Evolutionary conservation across 208 protist species (phyloP), one percentile per base, ranked within the genome.

Genomic region (Wallacemonas sp.): DNA sequence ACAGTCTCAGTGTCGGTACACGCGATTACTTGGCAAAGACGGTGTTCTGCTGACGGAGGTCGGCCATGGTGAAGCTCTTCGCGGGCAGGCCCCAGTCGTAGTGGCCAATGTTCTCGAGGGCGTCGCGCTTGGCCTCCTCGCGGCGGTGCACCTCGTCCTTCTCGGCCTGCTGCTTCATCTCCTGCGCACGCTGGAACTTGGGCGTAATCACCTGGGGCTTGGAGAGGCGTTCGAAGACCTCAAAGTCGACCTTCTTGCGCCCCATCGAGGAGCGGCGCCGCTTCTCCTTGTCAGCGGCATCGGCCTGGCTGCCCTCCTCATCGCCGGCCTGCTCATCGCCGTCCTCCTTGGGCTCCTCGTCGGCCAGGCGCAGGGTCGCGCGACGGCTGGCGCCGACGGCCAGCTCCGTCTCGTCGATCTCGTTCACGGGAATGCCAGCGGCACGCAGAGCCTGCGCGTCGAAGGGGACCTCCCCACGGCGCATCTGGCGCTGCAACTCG

Each of bases 201-300:
- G 70, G 26, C 24, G 62, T 61, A 6, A 83, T 68, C 5, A 21
- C 64, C 1, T 52, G 57, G 0, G 86, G 86, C 36, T 74, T 75
- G 2, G 86, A 75, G 4, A 92, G 74, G 23, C 86, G 79, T 26
- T 78, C 75, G 55, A 92, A 90, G 9, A 88, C 12, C 6, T 80
- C 71, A 5, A 47, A 54, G 38, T 68, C 67, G 11, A 72, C 66
- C 34, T 69, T 48, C 55, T 16, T 26, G 24, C 30, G 1, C 34
- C 8, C 21, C 44, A 69, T 44, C 0, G 56, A 26, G 14, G 61
- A 52, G 24, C 44, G 24, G n/a, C 26, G 33, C 6, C 2, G 26
- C 19, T 11, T 36, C 43, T 26, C 24, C 17, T 55, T n/a, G n/a
- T n/a, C n/a, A n/a, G n/a, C n/a, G n/a, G n/a, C 33, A 1, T 12